Conservation (phyloP, 129 eudicot genomes). For the Calendula officinalis region DNA sequence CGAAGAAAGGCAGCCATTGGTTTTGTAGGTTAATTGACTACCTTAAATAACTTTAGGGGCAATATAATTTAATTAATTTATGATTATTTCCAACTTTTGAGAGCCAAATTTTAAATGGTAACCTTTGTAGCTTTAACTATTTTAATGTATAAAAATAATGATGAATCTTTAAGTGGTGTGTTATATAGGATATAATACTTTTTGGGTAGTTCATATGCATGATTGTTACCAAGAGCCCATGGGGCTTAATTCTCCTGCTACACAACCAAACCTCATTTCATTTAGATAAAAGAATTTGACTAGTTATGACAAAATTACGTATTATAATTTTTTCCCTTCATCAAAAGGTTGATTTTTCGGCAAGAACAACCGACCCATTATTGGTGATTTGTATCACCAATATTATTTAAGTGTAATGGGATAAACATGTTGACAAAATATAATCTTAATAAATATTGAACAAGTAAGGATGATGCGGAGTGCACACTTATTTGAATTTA, state of each 20-base stretch:
- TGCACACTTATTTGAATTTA: too few species aligned
- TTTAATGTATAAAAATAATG: conserved; percentile 22
- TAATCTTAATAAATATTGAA: too few species aligned
- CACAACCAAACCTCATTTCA: conserved; percentile 3
- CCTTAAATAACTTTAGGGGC: conserved; percentile 11
- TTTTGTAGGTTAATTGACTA: conserved; percentile 23
- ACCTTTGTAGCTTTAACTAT: conserved; percentile 28
- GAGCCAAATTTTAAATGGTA: conserved; percentile 21
- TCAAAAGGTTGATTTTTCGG: not conserved
- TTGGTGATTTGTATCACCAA: too few species aligned
- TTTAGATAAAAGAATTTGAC: not conserved
- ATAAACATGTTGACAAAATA: too few species aligned
- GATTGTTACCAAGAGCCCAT: conserved; percentile 24
- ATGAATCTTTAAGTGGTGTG: conserved; percentile 24
- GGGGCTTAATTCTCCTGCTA: not conserved
- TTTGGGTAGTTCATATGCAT: conserved; percentile 29
- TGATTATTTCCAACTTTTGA: conserved; percentile 28
- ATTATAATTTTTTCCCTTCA: not conserved
- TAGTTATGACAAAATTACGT: not conserved
- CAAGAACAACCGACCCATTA: too few species aligned
- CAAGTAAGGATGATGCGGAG: too few species aligned
- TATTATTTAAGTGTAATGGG: too few species aligned
- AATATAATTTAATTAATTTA: conserved; percentile 15
- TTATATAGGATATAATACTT: conserved; percentile 16
- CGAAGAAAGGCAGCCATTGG: conserved; percentile 17